Percentiles rank a stretch among this genome's conserved stretches.
Evolutionary conservation across 2,329 filamentous ascomycete genomes (phyloP).

Genomic region (Pseudocercospora fuligena): DNA sequence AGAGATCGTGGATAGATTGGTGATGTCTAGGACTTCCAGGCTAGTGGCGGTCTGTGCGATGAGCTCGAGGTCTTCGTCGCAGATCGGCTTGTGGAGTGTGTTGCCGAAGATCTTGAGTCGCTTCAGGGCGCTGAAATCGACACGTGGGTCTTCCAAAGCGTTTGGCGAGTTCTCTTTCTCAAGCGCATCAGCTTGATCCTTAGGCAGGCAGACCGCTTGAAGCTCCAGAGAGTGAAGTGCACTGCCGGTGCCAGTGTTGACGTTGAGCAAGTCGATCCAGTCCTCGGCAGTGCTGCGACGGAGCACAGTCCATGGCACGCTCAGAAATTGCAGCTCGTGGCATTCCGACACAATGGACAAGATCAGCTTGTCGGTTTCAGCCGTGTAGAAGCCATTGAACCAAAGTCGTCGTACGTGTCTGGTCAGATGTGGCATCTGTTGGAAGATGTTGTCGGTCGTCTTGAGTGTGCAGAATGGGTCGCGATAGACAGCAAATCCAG

Average conservation of each 20-base stretch:
- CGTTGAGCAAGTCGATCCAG: slow-evolving; percentile 55
- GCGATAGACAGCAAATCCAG: slow-evolving; percentile 56
- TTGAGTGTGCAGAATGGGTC: slow-evolving; percentile 57
- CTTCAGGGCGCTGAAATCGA: slow-evolving; percentile 56
- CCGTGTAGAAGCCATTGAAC: slow-evolving; percentile 60
- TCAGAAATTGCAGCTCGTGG: slow-evolving; percentile 53
- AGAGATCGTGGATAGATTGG: slow-evolving; percentile 58
- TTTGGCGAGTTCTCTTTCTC: slow-evolving; percentile 44
- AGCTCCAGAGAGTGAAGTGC: slow-evolving; percentile 58
- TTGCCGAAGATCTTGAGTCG: slow-evolving; percentile 61
- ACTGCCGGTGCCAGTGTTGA: slow-evolving; percentile 43
- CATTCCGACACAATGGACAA: slow-evolving; percentile 55
- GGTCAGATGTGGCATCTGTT: slow-evolving; percentile 51
- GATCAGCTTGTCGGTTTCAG: slow-evolving; percentile 56
- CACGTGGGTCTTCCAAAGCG: slow-evolving; percentile 48
- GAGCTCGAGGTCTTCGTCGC: slow-evolving; percentile 54
- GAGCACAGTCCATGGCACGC: slow-evolving; percentile 59
- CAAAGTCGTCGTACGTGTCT: slow-evolving; percentile 58
- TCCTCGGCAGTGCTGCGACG: slow-evolving; percentile 54
- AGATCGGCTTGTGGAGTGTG: slow-evolving; percentile 58
- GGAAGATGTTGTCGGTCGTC: slow-evolving; percentile 54
- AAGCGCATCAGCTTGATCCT: slow-evolving; percentile 49
- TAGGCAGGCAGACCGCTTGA: slow-evolving; percentile 55
- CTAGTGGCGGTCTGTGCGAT: slow-evolving; percentile 58
- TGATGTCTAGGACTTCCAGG: slow-evolving; percentile 59